Conservation (phyloP, 306 rosid genomes). For the Mucuna pruriens region DNA sequence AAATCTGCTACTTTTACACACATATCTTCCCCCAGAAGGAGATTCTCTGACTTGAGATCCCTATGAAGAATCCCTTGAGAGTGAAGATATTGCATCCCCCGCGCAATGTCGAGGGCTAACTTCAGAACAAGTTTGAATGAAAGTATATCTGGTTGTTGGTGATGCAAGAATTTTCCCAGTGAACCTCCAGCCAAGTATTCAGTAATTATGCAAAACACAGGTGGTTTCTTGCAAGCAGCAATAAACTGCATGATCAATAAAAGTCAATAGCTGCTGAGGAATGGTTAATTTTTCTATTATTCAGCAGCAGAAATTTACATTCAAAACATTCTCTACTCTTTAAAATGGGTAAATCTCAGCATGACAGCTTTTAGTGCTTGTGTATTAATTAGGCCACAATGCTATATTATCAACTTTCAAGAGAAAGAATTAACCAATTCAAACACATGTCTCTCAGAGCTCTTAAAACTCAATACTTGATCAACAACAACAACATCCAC, state of each 20-base stretch:
- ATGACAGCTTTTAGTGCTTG: not conserved
- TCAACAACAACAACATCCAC: not conserved
- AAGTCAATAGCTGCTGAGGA: conserved; percentile 19
- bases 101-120: conserved; percentile 76
- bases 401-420: conserved; percentile 17
- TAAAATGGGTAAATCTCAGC: not conserved
- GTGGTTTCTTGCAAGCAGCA: conserved; percentile 98
- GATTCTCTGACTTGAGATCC: conserved; percentile 96
- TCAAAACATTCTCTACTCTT: conserved; percentile 8
- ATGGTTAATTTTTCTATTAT: not conserved
- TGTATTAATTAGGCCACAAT: not conserved
- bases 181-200: conserved; percentile 94
- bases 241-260: conserved; percentile 65
- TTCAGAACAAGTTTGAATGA: conserved; percentile 75
- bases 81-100: conserved; percentile 93
- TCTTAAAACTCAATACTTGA: conserved; percentile 1
- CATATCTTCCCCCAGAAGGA: conserved; percentile 87
- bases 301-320: conserved; percentile 13
- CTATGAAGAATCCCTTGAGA: conserved; percentile 94
- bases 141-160: conserved; percentile 75
- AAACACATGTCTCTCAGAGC: not conserved
- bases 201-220: conserved; percentile 91
- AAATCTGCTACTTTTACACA: conserved; percentile 95
- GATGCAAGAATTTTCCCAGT: conserved; percentile 82
- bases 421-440: conserved; percentile 15